phyloP scores from a whole-genome alignment of 805 yeast genomes.

The Tetrapisispora taiwanensis region DNA sequence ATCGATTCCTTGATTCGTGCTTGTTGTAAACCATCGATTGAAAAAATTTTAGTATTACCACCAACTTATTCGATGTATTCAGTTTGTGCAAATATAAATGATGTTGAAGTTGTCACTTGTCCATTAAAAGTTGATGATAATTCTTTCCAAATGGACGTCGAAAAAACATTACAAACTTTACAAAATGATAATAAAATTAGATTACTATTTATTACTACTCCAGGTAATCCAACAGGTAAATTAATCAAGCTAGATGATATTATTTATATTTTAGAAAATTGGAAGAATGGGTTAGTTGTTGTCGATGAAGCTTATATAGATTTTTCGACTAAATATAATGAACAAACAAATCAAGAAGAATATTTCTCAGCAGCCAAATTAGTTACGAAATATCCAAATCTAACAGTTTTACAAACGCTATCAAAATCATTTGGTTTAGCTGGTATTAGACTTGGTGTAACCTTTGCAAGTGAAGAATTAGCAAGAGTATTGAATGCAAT shows the following conservation, averaged over 20 bases:
- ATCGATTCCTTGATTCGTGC: conserved; percentile 84
- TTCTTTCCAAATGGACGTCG: conserved; percentile 54
- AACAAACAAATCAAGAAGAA: neutral
- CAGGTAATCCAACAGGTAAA: conserved; percentile 92
- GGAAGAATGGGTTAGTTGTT: conserved; percentile 70
- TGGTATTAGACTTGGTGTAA: conserved; percentile 81
- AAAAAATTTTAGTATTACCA: conserved; percentile 76
- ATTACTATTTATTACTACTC: conserved; percentile 77
- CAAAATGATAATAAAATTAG: conserved; percentile 53
- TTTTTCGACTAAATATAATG: conserved; percentile 43
- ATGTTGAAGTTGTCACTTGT: conserved; percentile 64
- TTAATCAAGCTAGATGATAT: conserved; percentile 43
- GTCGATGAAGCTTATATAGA: conserved; percentile 95
- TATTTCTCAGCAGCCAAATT: conserved; percentile 58
- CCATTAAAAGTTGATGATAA: conserved; percentile 50
- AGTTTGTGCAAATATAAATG: conserved; percentile 84
- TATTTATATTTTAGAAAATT: conserved; percentile 36
- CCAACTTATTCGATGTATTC: conserved; percentile 98
- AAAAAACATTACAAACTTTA: conserved; percentile 43
- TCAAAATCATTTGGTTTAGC: conserved; percentile 96
- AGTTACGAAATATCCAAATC: conserved; percentile 71
- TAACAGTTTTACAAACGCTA: conserved; percentile 83
- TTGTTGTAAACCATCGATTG: conserved; percentile 70
- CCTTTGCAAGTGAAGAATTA: conserved; percentile 53
- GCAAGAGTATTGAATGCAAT: conserved; percentile 68